Evolutionary conservation across 305 asterid species (phyloP).

Genomic region (Fraxinus paxiana): DNA sequence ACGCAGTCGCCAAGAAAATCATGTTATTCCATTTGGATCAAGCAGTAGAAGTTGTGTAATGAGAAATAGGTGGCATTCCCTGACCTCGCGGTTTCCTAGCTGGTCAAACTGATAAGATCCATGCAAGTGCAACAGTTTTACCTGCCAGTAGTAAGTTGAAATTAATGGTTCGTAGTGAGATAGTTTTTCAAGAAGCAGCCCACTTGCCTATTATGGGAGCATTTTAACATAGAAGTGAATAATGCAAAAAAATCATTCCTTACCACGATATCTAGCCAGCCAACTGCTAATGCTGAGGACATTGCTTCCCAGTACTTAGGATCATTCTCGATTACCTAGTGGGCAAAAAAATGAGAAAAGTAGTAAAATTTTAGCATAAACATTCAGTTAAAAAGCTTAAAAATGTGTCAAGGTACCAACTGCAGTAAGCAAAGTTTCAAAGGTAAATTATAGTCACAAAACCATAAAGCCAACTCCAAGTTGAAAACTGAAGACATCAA

Average conservation of each 20-base stretch:
- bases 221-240: neutral
- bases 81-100: conserved; percentile 86
- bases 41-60: neutral
- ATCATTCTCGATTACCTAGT: conserved; percentile 83
- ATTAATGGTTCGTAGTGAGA: conserved; percentile 14
- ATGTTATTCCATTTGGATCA: neutral
- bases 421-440: conserved; percentile 3
- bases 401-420: neutral
- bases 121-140: conserved; percentile 78
- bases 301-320: conserved; percentile 87
- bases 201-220: neutral
- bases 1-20: neutral
- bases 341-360: conserved; percentile 19
- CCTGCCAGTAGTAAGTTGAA: conserved; percentile 45
- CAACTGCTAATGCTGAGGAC: conserved; percentile 86
- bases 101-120: conserved; percentile 84
- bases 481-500: conserved; percentile 7
- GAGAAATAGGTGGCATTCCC: conserved; percentile 7
- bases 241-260: conserved; percentile 24
- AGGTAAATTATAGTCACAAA: neutral
- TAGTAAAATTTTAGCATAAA: neutral
- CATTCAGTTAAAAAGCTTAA: neutral
- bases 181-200: conserved; percentile 23
- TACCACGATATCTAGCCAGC: conserved; percentile 92
- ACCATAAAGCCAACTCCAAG: neutral